Evolutionary conservation across 805 yeast species (phyloP).

Genomic region (Wickerhamomyces chaumierensis): DNA sequence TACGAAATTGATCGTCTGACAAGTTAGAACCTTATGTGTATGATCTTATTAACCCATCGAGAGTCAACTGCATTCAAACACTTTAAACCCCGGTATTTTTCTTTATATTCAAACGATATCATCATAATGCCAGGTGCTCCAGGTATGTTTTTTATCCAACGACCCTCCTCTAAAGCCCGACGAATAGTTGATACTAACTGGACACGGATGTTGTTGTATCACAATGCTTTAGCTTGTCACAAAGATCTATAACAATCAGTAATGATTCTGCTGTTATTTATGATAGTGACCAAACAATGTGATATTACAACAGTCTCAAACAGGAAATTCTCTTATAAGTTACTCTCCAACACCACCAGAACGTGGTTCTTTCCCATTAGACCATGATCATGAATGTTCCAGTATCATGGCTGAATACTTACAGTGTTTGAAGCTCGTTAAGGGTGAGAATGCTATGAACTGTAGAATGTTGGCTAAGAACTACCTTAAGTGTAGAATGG

Average conservation of each 20-base stretch:
- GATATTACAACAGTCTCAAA: too few relatives aligned
- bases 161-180: too few relatives aligned
- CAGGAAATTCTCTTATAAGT: constrained; percentile 31
- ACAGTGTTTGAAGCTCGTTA: constrained; percentile 64
- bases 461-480: constrained; percentile 76
- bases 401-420: constrained; percentile 65
- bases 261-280: not conserved
- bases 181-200: too few relatives aligned
- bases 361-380: constrained; percentile 91
- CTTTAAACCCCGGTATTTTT: too few relatives aligned
- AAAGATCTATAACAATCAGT: too few relatives aligned
- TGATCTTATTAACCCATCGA: too few relatives aligned
- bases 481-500: constrained; percentile 85
- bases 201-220: too few relatives aligned
- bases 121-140: not conserved
- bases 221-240: too few relatives aligned
- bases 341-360: constrained; percentile 90
- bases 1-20: too few relatives aligned
- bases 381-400: constrained; percentile 78
- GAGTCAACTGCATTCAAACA: too few relatives aligned
- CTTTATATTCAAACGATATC: not conserved
- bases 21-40: too few relatives aligned
- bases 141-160: not conserved
- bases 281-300: too few relatives aligned
- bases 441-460: constrained; percentile 82